A percentile compares a stretch with the other conserved stretches of the same genome.
phyloP scores from a whole-genome alignment of 345 rosid genomes.

The Lepidium africanum region DNA sequence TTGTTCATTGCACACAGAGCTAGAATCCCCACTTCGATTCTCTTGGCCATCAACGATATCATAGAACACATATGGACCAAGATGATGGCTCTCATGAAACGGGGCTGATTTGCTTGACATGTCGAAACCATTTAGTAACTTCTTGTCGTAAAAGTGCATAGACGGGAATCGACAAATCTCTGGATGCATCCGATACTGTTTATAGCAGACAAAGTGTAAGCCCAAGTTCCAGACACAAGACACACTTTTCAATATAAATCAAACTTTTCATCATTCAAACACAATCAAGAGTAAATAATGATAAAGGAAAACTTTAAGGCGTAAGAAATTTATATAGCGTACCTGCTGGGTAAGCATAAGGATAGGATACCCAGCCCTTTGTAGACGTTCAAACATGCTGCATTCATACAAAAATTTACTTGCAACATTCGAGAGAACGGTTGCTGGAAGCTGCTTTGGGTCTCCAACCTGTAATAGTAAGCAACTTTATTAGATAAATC shows the following conservation, averaged over 20 bases:
- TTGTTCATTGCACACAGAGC: slow-evolving; percentile 65
- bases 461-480: slow-evolving; percentile 71
- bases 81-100: slow-evolving; percentile 62
- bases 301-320: neutral
- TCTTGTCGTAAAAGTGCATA: slow-evolving; percentile 75
- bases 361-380: slow-evolving; percentile 89
- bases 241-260: neutral
- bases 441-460: slow-evolving; percentile 98
- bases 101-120: slow-evolving; percentile 56
- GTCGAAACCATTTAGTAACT: slow-evolving; percentile 69
- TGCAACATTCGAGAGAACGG: slow-evolving; percentile 87
- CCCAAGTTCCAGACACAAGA: neutral
- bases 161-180: slow-evolving; percentile 90
- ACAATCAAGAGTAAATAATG: neutral
- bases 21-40: slow-evolving; percentile 65
- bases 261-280: neutral
- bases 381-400: slow-evolving; percentile 99
- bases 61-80: slow-evolving; percentile 81
- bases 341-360: slow-evolving; percentile 96
- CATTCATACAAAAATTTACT: slow-evolving; percentile 81
- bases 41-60: slow-evolving; percentile 80
- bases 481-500: neutral
- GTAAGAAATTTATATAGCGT: neutral
- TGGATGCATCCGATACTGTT: slow-evolving; percentile 99
- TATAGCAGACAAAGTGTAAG: slow-evolving; percentile 23